Evolutionary conservation across 1,139 yeast species (phyloP), one percentile per base, ranked within the genome.

Genomic region (Meyerozyma elateridarum): DNA sequence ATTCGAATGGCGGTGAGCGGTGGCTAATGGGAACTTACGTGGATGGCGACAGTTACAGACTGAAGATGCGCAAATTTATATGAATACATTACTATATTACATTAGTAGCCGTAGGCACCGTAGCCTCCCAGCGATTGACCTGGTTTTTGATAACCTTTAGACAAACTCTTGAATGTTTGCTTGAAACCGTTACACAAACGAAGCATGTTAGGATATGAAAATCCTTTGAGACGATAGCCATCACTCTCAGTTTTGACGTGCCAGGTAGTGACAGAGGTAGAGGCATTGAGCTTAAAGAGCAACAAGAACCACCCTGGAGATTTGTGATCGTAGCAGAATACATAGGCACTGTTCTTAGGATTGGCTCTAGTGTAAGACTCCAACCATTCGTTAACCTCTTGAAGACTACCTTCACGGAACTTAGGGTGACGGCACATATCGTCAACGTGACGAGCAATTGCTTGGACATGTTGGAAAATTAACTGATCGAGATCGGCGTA

Each of bases 181-280:
- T 91, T 91, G 76, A 91, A 93, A 14, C 98, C 99, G 51, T 91
- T 91, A 63, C 96, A 85, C 49, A 91, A 70, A 41, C 85, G 77
- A 40, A 78, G 78, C 70, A 91, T 87, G 53, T 84, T 88, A 15
- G 95, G 91, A 54, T 89, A 91, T 17, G 79, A 75, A 52, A 83
- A 83, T 17, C 82, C 82, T 54, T 79, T 79, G 54, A 91, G 68
- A 48, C 77, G 79, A 53, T 76, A 91, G 5, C 97, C 97, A 41
- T 81, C 82, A 21, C 93, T 88, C 35, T 84, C 81, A 8, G 88
- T 87, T 57, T 79, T 83, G 25, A 91, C 96, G 49, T 85, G 85
- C 95, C 96, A 87, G 4, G 87, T 79, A 45, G 79, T 77, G 28
- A 88, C 71, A 24, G 84, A 80, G 12, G 94, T 76, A 38, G 69